These are phyloP conservation scores for Cadophora luteo-olivacea DNA, from an alignment of 2,329 filamentous ascomycete species.

Conservation along the genomic window DNA sequence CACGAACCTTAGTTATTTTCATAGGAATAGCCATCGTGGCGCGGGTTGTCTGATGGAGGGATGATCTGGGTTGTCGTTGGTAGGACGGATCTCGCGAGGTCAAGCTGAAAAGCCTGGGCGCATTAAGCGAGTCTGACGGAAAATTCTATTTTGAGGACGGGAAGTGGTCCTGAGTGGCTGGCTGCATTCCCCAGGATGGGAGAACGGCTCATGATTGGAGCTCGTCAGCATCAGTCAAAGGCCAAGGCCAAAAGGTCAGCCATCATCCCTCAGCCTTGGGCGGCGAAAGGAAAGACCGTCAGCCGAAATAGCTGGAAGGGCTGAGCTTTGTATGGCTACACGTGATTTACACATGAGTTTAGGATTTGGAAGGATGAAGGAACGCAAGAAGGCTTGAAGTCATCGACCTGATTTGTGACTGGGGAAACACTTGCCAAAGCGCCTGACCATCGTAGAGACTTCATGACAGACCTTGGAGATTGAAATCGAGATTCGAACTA, in stretches of 20 bases:
- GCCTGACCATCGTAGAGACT: neutral
- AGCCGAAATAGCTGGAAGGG: conserved; percentile 8
- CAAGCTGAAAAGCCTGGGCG: neutral
- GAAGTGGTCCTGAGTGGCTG: conserved; percentile 6
- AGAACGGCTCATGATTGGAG: neutral
- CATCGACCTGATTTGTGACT: neutral
- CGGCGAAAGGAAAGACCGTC: conserved; percentile 1
- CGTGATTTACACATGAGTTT: neutral
- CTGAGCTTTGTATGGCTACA: neutral
- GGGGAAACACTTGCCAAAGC: neutral
- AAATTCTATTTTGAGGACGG: conserved; percentile 10
- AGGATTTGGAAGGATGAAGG: conserved; percentile 15
- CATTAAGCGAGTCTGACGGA: conserved; percentile 12
- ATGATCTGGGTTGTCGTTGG: neutral
- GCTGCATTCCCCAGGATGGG: neutral
- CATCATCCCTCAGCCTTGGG: conserved; percentile 11
- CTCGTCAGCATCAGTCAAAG: conserved; percentile 6
- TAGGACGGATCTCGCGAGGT: neutral
- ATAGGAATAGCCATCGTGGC: conserved; percentile 16
- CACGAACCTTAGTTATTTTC: neutral
- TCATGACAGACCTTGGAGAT: neutral
- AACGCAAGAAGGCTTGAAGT: conserved; percentile 10
- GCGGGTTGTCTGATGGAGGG: conserved; percentile 6
- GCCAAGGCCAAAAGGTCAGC: conserved; percentile 17
- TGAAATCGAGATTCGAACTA: neutral